A percentile compares a stretch with the other conserved stretches of the same genome.
These are phyloP conservation scores for Globisporangium carolinianum DNA, from an alignment of 352 stramenopile genomes.

Conservation along the genomic window DNA sequence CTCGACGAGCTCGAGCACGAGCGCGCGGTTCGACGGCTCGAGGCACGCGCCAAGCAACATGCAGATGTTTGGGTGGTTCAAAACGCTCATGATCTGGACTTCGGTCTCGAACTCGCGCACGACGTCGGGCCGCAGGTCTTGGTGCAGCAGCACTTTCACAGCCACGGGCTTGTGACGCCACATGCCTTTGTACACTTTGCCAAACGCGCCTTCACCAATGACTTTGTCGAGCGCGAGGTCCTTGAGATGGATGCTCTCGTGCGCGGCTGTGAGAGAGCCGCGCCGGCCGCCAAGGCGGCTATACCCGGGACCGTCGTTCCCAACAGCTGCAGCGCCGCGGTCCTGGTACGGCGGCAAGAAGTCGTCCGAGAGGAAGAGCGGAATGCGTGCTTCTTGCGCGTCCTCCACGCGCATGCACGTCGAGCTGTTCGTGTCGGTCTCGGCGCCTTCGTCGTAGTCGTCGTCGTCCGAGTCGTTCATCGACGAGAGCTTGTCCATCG, in stretches of 20 bases:
- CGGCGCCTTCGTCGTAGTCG: constrained; percentile 14
- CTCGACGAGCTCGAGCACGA: constrained; percentile 93
- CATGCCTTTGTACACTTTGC: constrained; percentile 61
- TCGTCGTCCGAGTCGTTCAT: constrained; percentile 19
- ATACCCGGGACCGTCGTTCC: constrained; percentile 7
- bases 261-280: constrained; percentile 23
- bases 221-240: constrained; percentile 49
- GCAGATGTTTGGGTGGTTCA: constrained; percentile 97
- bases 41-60: constrained; percentile 94
- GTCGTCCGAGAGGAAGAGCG: constrained; percentile 50
- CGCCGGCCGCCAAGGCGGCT: constrained; percentile 9
- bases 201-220: constrained; percentile 76
- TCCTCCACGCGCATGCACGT: constrained; percentile 38
- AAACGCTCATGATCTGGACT: constrained; percentile 81
- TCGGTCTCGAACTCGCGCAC: constrained; percentile 76
- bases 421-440: constrained; percentile 33
- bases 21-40: constrained; percentile 86
- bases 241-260: constrained; percentile 51
- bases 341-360: constrained; percentile 27
- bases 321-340: too few relatives aligned
- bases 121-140: constrained; percentile 62
- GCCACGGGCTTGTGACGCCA: constrained; percentile 55
- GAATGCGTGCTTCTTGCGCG: constrained; percentile 48
- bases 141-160: constrained; percentile 70
- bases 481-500: constrained; percentile 7